phyloP scores from a whole-genome alignment of 2,329 filamentous ascomycete species.

The Trichoderma sp. region DNA sequence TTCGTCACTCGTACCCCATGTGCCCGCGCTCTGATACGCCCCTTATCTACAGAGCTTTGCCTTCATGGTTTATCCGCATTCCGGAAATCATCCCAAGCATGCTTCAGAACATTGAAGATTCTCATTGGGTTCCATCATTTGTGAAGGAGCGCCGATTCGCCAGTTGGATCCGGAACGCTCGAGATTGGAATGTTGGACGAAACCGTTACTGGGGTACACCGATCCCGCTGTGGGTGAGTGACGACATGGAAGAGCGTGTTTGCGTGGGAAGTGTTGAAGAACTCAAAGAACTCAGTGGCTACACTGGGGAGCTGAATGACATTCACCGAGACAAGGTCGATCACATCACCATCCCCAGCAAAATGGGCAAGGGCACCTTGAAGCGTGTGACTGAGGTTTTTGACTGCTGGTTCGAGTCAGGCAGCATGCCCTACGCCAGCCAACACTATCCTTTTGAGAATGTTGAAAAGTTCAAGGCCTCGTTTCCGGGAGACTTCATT shows the following conservation, averaged over 20 bases:
- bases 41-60: conserved; percentile 86
- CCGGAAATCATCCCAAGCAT: conserved; percentile 80
- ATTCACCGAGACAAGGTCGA: conserved; percentile 93
- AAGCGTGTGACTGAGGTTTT: conserved; percentile 85
- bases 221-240: conserved; percentile 86
- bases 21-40: conserved; percentile 95
- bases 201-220: conserved; percentile 97
- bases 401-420: conserved; percentile 96
- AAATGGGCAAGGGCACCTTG: conserved; percentile 79
- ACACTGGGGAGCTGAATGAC: conserved; percentile 76
- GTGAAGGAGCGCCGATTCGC: conserved; percentile 91
- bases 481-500: conserved; percentile 91
- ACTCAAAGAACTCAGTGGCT: conserved; percentile 82
- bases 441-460: conserved; percentile 93
- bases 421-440: conserved; percentile 91
- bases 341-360: conserved; percentile 88
- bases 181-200: conserved; percentile 92
- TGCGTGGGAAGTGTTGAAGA: conserved; percentile 84
- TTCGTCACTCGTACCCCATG: conserved; percentile 90
- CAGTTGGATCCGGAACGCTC: conserved; percentile 87
- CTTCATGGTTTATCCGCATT: conserved; percentile 93
- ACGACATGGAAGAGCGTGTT: conserved; percentile 81
- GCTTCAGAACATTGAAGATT: conserved; percentile 84
- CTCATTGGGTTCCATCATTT: conserved; percentile 86
- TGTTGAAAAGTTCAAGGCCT: conserved; percentile 72